Evolutionary conservation across 176 grass and related monocot genomes (phyloP).

Genomic region (Stipa capillata): DNA sequence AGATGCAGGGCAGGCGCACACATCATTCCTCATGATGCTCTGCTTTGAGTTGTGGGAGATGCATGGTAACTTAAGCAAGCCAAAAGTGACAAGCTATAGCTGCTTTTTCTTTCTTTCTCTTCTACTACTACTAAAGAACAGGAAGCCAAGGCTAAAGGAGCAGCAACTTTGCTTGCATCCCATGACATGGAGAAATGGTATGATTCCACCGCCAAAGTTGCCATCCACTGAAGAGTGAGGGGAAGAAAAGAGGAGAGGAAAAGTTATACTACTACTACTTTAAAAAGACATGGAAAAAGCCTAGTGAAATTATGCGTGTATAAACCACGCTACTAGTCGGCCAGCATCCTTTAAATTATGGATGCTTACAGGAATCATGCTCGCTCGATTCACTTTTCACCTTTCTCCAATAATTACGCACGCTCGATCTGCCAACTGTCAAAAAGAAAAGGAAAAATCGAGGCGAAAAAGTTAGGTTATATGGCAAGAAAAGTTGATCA

Average conservation of each 20-base stretch:
- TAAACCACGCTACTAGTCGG: constrained; percentile 35
- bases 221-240: constrained; percentile 50
- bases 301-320: constrained; percentile 57
- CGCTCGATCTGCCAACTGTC: not conserved
- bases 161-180: constrained; percentile 33
- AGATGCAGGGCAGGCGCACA: too few species aligned
- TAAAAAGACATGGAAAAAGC: constrained; percentile 19
- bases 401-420: constrained; percentile 38
- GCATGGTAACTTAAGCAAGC: constrained; percentile 57
- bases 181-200: constrained; percentile 16
- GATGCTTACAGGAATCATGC: constrained; percentile 29
- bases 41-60: constrained; percentile 32
- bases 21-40: constrained; percentile 47
- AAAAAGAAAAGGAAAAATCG: too few species aligned
- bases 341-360: constrained; percentile 31
- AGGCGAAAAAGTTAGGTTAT: not conserved
- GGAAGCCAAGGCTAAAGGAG: not conserved
- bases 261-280: not conserved
- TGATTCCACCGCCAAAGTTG: constrained; percentile 61
- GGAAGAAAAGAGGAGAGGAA: not conserved
- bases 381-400: constrained; percentile 18
- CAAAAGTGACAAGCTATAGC: not conserved
- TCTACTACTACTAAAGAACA: not conserved
- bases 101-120: not conserved
- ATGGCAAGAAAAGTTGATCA: not conserved